phyloP scores from a whole-genome alignment of 371 early-diverging fungal genomes.

The Mortierella sp. region DNA sequence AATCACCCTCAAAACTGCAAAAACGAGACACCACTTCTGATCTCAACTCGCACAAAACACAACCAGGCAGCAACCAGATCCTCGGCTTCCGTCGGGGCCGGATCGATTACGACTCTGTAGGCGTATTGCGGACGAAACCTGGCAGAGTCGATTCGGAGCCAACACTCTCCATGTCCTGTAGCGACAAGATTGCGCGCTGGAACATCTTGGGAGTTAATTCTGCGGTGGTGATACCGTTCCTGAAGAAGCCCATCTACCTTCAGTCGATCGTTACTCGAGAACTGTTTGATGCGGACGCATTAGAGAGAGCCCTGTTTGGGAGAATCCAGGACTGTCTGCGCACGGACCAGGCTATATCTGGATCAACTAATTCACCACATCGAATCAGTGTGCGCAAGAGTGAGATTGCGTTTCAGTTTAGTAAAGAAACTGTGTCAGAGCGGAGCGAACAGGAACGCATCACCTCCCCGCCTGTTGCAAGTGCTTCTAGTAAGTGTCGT shows the following conservation, averaged over 20 bases:
- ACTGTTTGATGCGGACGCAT: slow-evolving; percentile 68
- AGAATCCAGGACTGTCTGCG: slow-evolving; percentile 58
- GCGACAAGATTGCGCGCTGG: slow-evolving; percentile 93
- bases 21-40: neutral
- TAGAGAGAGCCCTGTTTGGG: slow-evolving; percentile 76
- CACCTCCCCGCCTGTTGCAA: slow-evolving; percentile 56
- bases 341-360: neutral
- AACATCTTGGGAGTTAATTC: slow-evolving; percentile 84
- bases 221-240: slow-evolving; percentile 75
- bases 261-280: slow-evolving; percentile 76
- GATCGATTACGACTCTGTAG: slow-evolving; percentile 65
- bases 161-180: slow-evolving; percentile 88
- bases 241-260: slow-evolving; percentile 81
- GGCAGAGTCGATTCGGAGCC: slow-evolving; percentile 85
- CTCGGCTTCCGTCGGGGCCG: slow-evolving; percentile 70
- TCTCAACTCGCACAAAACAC: neutral
- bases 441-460: slow-evolving; percentile 30
- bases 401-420: slow-evolving; percentile 60
- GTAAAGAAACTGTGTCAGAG: slow-evolving; percentile 61
- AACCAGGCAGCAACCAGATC: neutral
- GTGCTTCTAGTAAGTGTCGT: slow-evolving; percentile 55
- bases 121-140: slow-evolving; percentile 86
- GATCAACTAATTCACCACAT: slow-evolving; percentile 38
- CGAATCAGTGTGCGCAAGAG: slow-evolving; percentile 55
- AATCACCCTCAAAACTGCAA: slow-evolving; percentile 4